These are phyloP conservation scores for Huntiella savannae DNA, from an alignment of 2,329 filamentous ascomycete species.

Conservation along the genomic window DNA sequence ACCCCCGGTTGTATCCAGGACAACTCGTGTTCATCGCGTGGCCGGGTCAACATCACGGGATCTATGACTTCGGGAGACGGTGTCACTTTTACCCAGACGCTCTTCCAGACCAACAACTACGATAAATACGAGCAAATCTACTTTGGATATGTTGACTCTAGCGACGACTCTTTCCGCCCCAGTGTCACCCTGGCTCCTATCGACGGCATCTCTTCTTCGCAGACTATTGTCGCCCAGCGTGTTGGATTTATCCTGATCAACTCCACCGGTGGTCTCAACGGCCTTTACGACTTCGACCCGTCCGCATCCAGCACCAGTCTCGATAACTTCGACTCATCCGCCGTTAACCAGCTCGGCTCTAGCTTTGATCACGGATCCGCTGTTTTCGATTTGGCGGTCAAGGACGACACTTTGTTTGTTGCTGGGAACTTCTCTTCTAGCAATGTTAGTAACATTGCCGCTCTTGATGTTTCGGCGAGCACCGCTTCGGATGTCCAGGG, in stretches of 20 bases:
- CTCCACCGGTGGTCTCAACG: constrained; percentile 66
- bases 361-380: constrained; percentile 47
- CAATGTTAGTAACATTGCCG: constrained; percentile 56
- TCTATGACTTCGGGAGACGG: constrained; percentile 36
- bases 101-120: constrained; percentile 85
- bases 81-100: constrained; percentile 32
- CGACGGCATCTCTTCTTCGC: constrained; percentile 37
- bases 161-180: constrained; percentile 54
- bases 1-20: constrained; percentile 82
- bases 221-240: constrained; percentile 77
- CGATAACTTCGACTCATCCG: constrained; percentile 48
- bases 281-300: constrained; percentile 76
- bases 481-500: constrained; percentile 42
- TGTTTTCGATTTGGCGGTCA: constrained; percentile 48
- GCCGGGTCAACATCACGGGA: constrained; percentile 64
- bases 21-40: constrained; percentile 54
- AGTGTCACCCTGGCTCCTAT: constrained; percentile 59
- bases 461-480: constrained; percentile 44
- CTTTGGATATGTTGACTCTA: constrained; percentile 64
- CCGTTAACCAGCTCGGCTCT: constrained; percentile 57
- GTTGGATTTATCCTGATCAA: constrained; percentile 59
- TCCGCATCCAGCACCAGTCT: constrained; percentile 25
- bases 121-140: constrained; percentile 95
- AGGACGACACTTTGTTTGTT: constrained; percentile 49
- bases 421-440: constrained; percentile 67